Evolutionary conservation across 768 basidiomycete species (phyloP), one percentile per base, ranked within the genome.

Genomic region (Melanogaster broomeanus): DNA sequence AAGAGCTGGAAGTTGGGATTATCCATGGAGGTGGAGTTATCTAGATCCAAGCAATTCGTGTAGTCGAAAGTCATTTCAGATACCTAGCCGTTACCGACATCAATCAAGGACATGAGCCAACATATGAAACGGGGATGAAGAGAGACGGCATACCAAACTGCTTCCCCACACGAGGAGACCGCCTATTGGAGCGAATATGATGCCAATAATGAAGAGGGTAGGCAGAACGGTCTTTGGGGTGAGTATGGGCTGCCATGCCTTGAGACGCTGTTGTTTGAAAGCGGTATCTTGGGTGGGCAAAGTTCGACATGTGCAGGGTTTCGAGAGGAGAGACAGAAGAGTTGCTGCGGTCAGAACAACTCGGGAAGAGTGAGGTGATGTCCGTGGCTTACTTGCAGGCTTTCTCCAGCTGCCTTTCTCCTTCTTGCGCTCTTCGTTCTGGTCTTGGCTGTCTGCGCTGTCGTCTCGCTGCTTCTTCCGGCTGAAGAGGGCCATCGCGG

Each of bases 171-270:
- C 83, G 45, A 98, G 83, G 43, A 98, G 78, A 51, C 87, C 97
- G 21, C 97, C 97, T 60, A 99, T 95, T 48, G 94, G 95, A 0
- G 91, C 96, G 67, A 99, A 99, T 57, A 98, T 72, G 59, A 99
- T 78, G 40, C 92, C 97, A 61, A 98, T 85, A 64, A 98, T 84
- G 72, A 99, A 95, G 41, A 99, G 82, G 1, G 94, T 96, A 3
- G 97, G 97, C 15, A 99, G 82, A 19, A 99, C 97, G 2, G 94
- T 97, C 72, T 95, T 95, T 5, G 97, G 97, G 5, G 95, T 98
- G 42, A 98, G 81, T 67, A 99, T 98, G 9, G 97, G 97, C 79
- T 99, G 97, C 97, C 97, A 99, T 65, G 97, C 97, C 76, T 98
- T 98, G 66, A 99, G 83, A 49, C 97, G 89, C 72, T 99, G 97